Evolutionary conservation across 129 eudicot genomes (phyloP), one percentile per base, ranked within the genome.

Genomic region (Tagetes erecta): DNA sequence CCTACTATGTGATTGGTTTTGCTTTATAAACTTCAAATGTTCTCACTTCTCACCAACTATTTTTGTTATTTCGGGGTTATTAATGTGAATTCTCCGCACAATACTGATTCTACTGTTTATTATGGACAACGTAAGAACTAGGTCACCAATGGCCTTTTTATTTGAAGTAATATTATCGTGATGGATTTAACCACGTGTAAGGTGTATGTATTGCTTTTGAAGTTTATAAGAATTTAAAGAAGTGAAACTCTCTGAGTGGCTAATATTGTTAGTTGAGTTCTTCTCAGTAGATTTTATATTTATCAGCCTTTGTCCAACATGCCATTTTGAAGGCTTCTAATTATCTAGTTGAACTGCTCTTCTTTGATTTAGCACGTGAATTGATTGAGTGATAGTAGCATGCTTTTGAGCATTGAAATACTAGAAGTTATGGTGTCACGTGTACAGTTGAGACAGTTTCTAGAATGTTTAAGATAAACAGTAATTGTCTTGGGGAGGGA

Each of bases 391-490:
- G 65, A 64, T 75, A 51, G 31, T 75, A 37, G 40, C 38, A 38
- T 20, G 41, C 12, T 37, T 30, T 75, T 75, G 42, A 39, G 49
- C 33, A 75, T 64, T 27, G 12, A 36, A 47, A 38, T 64, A 47
- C 12, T 73, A 27, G 3, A 65, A 75, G 55, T 64, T 38, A 38
- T 58, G 57, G 57, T 42, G 35, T 49, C 73, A 49, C 1, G 2
- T 51, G 41, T 52, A 33, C 31, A 41, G 40, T 41, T 31, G 30
- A 33, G 8, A 8, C 64, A 37, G 14, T 64, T 51, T 75, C 5
- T 75, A 75, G 71, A 51, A 3, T 52, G 44, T 64, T 11, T 50
- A 75, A 65, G 72, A 74, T 5, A 5, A 33, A 59, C 5, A 2
- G 12, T 51, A 51, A 50, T 5, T 5, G 14, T 65, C 37, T 75